Conservation (phyloP, 148 eudicot genomes). For the Pharnaceum exiguum region DNA sequence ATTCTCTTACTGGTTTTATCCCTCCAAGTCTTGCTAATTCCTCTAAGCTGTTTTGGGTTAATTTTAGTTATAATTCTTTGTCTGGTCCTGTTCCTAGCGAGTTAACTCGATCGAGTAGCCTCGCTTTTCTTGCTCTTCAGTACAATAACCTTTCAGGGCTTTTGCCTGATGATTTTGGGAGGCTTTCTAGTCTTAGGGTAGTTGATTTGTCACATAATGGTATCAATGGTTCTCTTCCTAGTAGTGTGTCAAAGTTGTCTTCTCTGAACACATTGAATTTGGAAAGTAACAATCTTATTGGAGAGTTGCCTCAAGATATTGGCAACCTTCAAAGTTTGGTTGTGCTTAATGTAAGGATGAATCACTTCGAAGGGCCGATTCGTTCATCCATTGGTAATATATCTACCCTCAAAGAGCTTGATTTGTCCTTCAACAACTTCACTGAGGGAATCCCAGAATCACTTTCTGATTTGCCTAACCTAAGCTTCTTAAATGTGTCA, state of each 20-base stretch:
- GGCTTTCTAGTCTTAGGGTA: constrained; percentile 35
- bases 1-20: constrained; percentile 49
- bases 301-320: constrained; percentile 28
- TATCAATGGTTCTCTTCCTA: constrained; percentile 60
- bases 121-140: constrained; percentile 47
- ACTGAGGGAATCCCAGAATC: constrained; percentile 57
- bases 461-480: constrained; percentile 41
- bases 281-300: constrained; percentile 30
- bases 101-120: constrained; percentile 36
- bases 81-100: constrained; percentile 50
- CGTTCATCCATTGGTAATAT: constrained; percentile 48
- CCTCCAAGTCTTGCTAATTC: constrained; percentile 53
- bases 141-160: constrained; percentile 56
- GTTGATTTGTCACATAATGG: constrained; percentile 54
- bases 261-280: constrained; percentile 36
- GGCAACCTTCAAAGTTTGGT: constrained; percentile 36
- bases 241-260: constrained; percentile 36
- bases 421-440: constrained; percentile 60
- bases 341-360: constrained; percentile 46
- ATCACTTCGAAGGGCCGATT: constrained; percentile 41
- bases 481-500: constrained; percentile 65
- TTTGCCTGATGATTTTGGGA: constrained; percentile 44
- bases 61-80: constrained; percentile 63
- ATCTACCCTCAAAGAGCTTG: constrained; percentile 38
- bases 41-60: constrained; percentile 57